These are phyloP conservation scores for Lantana camara DNA, from an alignment of 257 asterid species.

Conservation along the genomic window DNA sequence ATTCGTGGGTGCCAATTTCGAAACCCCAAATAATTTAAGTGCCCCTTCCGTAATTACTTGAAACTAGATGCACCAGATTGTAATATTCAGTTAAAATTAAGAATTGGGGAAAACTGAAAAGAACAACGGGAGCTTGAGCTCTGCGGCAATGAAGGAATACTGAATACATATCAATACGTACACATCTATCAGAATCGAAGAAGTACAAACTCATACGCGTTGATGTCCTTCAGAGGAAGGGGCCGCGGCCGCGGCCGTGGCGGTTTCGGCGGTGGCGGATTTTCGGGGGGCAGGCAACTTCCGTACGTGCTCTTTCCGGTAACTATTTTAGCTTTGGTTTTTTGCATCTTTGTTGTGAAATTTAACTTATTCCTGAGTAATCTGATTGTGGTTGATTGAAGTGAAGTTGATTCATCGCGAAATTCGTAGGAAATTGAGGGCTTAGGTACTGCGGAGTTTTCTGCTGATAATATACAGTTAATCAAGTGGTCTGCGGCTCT, in stretches of 20 bases:
- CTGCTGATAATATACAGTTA: slow-evolving; percentile 29
- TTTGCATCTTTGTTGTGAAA: background rate
- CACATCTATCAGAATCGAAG: background rate
- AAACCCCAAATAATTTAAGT: background rate
- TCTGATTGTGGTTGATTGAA: background rate
- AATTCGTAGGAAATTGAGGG: slow-evolving; percentile 49
- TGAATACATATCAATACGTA: no score
- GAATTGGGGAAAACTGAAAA: background rate
- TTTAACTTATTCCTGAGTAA: background rate
- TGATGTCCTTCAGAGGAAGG: slow-evolving; percentile 56
- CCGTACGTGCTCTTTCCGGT: slow-evolving; percentile 57
- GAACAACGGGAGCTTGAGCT: no score
- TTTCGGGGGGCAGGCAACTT: slow-evolving; percentile 33
- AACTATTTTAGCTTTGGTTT: background rate
- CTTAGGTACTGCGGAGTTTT: slow-evolving; percentile 45
- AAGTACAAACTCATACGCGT: background rate
- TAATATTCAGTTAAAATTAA: background rate
- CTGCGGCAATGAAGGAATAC: no score
- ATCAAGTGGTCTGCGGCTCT: slow-evolving; percentile 42
- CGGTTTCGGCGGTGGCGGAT: slow-evolving; percentile 32
- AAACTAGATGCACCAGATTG: background rate
- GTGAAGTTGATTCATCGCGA: background rate
- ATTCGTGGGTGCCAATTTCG: background rate
- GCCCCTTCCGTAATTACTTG: background rate
- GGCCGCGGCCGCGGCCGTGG: slow-evolving; percentile 50